Conservation (phyloP, 2,329 filamentous ascomycete genomes). For the Ophiostoma montium region DNA sequence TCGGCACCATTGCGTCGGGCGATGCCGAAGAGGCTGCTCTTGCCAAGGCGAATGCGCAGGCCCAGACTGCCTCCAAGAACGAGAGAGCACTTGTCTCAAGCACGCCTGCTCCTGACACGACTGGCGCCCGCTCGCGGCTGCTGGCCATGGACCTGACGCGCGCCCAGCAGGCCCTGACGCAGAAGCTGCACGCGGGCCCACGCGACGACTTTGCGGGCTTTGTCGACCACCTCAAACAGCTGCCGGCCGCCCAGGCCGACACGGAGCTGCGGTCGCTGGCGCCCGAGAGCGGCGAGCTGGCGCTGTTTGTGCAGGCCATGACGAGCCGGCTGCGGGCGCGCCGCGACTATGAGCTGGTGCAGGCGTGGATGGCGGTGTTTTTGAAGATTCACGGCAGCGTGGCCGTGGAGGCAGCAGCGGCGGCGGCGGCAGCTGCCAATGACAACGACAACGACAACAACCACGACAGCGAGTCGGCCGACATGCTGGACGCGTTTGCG, state of each 20-base stretch:
- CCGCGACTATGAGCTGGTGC: constrained; percentile 81
- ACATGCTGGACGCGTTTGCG: constrained; percentile 2
- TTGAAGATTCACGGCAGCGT: constrained; percentile 51
- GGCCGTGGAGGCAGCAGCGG: not conserved
- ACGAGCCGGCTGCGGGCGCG: constrained; percentile 53
- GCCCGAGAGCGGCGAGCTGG: constrained; percentile 48
- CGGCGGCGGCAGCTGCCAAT: too few relatives aligned
- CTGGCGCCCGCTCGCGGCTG: constrained; percentile 50
- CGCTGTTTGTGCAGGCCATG: constrained; percentile 68
- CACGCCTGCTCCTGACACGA: too few relatives aligned
- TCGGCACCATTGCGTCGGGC: constrained; percentile 12
- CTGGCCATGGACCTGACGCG: constrained; percentile 48
- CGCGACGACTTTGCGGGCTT: constrained; percentile 33
- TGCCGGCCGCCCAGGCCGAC: constrained; percentile 76
- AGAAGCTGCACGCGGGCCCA: constrained; percentile 32
- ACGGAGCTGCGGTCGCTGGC: constrained; percentile 73
- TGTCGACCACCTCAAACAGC: constrained; percentile 62
- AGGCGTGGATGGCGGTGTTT: constrained; percentile 97
- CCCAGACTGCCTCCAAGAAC: constrained; percentile 10
- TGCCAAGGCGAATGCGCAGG: not conserved
- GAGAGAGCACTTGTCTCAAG: too few relatives aligned
- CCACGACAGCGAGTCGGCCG: constrained; percentile 19
- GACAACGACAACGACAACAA: too few relatives aligned
- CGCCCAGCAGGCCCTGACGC: constrained; percentile 43
- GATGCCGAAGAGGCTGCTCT: constrained; percentile 6